Conservation (phyloP, 805 yeast species). For the Kuraishia floccosa region DNA sequence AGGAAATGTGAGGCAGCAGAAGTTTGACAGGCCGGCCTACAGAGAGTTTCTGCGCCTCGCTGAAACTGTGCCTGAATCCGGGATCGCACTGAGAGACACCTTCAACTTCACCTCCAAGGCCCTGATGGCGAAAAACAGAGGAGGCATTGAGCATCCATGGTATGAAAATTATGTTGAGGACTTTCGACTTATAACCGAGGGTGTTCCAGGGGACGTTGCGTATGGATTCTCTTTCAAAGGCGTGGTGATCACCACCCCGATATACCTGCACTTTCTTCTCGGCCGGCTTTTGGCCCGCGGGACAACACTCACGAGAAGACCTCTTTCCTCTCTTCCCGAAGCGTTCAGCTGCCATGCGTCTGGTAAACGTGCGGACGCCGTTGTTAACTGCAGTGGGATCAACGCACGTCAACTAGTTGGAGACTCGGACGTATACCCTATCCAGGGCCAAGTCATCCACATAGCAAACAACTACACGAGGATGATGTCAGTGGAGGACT, state of each 20-base stretch:
- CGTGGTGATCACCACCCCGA: constrained; percentile 46
- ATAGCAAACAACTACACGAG: constrained; percentile 30
- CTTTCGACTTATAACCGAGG: constrained; percentile 18
- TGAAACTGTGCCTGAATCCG: constrained; percentile 32
- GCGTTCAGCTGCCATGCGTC: constrained; percentile 30
- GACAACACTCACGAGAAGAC: constrained; percentile 31
- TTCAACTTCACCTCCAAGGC: constrained; percentile 9
- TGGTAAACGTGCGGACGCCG: constrained; percentile 29
- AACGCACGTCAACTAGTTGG: constrained; percentile 32
- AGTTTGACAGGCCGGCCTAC: constrained; percentile 40
- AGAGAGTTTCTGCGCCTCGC: constrained; percentile 33
- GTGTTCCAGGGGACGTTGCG: constrained; percentile 19
- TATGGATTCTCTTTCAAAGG: constrained; percentile 40
- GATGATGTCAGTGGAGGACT: constrained; percentile 19
- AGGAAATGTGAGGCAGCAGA: constrained; percentile 19
- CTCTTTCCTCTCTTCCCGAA: constrained; percentile 32
- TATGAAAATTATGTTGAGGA: constrained; percentile 30
- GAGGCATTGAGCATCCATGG: constrained; percentile 32
- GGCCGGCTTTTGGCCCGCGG: constrained; percentile 34
- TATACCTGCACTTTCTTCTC: constrained; percentile 42
- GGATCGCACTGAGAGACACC: constrained; percentile 23
- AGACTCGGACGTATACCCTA: constrained; percentile 33
- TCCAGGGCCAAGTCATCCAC: constrained; percentile 50
- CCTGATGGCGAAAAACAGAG: constrained; percentile 5
- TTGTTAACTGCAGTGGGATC: constrained; percentile 51